Percentiles rank a stretch among this genome's conserved stretches.
phyloP scores from a whole-genome alignment of 2,329 filamentous ascomycete species.

The Bipolaris gigantea region DNA sequence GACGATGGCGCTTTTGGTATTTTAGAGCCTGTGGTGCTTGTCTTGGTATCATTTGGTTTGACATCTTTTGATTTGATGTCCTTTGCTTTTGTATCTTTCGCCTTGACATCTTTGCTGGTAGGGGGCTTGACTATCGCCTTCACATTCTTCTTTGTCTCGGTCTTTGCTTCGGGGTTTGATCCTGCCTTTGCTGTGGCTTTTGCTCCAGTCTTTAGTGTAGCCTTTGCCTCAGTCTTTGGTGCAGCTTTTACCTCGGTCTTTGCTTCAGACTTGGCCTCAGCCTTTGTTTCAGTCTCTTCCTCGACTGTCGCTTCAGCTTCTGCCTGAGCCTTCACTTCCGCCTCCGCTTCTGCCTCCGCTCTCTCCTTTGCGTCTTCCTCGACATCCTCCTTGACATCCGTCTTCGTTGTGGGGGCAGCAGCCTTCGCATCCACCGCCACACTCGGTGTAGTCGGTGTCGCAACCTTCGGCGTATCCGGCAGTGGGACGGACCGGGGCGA shows the following conservation, averaged over 20 bases:
- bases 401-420: too few species aligned
- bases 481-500: conserved; percentile 33
- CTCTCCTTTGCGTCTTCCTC: neutral
- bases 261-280: neutral
- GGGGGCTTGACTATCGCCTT: neutral
- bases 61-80: neutral
- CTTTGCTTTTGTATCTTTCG: neutral
- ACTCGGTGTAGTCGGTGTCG: conserved; percentile 10
- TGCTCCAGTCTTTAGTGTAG: neutral
- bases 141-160: neutral
- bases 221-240: neutral
- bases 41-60: conserved; percentile 1
- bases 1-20: neutral
- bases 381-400: neutral
- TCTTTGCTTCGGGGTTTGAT: neutral
- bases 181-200: neutral
- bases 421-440: conserved; percentile 1
- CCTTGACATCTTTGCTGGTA: neutral
- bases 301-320: neutral
- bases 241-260: neutral
- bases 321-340: neutral
- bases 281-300: neutral
- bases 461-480: conserved; percentile 27
- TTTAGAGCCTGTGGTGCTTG: conserved; percentile 3
- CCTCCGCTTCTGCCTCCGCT: neutral